These are phyloP conservation scores for Bocquillonia castaneifolia DNA, from an alignment of 441 rosid species.

Conservation along the genomic window DNA sequence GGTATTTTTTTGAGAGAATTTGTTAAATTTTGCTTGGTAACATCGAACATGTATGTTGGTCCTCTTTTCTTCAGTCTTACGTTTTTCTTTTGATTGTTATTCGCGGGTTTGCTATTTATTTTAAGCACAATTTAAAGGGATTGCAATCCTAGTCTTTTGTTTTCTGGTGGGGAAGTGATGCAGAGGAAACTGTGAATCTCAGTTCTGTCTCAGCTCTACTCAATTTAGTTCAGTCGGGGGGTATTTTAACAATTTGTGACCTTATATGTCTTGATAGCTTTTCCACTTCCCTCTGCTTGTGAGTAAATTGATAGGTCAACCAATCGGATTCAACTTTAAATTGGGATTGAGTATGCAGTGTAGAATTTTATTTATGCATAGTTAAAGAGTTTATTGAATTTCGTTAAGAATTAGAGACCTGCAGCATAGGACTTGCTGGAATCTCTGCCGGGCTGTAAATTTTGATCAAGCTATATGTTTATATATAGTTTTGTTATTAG, in stretches of 20 bases:
- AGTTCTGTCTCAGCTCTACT: neutral
- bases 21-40: constrained; percentile 10
- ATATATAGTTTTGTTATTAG: neutral
- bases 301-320: constrained; percentile 1
- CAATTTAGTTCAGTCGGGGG: neutral
- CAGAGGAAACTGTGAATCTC: constrained; percentile 7
- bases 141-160: neutral
- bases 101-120: constrained; percentile 7
- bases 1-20: constrained; percentile 2
- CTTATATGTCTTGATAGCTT: neutral
- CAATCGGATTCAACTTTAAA: neutral
- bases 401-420: neutral
- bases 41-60: constrained; percentile 15
- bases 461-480: neutral
- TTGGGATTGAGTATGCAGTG: neutral
- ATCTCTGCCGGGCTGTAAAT: neutral
- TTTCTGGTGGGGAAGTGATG: constrained; percentile 15
- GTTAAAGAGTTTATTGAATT: neutral
- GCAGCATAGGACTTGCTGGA: neutral
- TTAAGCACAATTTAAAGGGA: constrained; percentile 7
- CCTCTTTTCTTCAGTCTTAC: constrained; percentile 13
- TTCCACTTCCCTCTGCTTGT: neutral
- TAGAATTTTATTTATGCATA: neutral
- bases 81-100: constrained; percentile 9
- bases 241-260: neutral